These are phyloP conservation scores for Penicillium verhagenii DNA, from an alignment of 495 filamentous ascomycete species.

Conservation along the genomic window DNA sequence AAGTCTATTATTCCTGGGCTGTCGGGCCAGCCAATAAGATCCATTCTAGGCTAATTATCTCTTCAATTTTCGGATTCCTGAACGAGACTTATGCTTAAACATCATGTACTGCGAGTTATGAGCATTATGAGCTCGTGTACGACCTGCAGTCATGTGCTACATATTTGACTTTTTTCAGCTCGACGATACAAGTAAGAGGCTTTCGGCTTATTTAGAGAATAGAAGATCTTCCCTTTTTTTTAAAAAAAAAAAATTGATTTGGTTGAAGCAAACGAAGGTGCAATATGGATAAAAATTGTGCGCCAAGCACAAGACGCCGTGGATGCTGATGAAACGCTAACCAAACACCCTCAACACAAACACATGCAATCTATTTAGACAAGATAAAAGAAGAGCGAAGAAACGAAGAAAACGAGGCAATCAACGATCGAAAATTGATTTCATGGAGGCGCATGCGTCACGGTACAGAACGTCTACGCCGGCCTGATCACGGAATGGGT, in stretches of 20 bases:
- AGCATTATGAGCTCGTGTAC: background rate
- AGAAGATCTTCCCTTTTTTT: background rate
- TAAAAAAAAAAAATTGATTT: background rate
- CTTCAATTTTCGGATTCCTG: background rate
- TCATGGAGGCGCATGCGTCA: conserved; percentile 47
- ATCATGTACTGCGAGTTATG: background rate
- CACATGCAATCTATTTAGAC: conserved; percentile 3
- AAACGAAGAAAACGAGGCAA: background rate
- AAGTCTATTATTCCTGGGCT: conserved; percentile 5
- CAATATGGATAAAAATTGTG: background rate
- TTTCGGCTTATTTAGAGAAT: background rate
- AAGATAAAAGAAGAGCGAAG: background rate
- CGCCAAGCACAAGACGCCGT: background rate
- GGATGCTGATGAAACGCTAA: background rate
- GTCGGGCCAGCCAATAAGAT: conserved; percentile 8
- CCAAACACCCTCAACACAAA: background rate
- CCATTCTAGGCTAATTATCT: background rate
- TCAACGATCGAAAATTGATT: conserved; percentile 39
- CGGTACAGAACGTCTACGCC: conserved; percentile 41
- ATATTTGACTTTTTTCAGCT: background rate
- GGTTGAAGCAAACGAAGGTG: background rate
- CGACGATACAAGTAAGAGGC: no score
- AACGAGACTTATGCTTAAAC: background rate
- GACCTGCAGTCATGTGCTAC: background rate
- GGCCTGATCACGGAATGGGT: conserved; percentile 62